These are phyloP conservation scores for Mycena rosella DNA, from an alignment of 768 basidiomycete genomes.

Conservation along the genomic window DNA sequence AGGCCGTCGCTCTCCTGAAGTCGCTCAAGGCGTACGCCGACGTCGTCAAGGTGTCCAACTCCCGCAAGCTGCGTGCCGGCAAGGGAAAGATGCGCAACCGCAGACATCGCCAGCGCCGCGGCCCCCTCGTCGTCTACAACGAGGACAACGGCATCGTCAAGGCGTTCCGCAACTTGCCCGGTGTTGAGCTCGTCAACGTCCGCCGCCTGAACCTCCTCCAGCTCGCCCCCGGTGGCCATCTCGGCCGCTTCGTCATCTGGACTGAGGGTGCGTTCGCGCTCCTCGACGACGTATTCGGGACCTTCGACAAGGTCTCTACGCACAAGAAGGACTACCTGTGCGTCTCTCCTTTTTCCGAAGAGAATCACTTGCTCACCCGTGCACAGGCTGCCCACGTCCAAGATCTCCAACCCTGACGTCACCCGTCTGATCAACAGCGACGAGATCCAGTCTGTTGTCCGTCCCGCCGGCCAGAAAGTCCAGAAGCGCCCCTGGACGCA, in stretches of 20 bases:
- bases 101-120: conserved; percentile 96
- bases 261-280: conserved; percentile 93
- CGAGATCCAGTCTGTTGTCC: conserved; percentile 97
- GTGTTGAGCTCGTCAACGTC: conserved; percentile 83
- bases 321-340: conserved; percentile 93
- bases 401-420: conserved; percentile 97
- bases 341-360: conserved; percentile 41
- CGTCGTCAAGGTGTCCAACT: conserved; percentile 97
- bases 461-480: conserved; percentile 85
- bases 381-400: conserved; percentile 88
- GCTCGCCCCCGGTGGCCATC: conserved; percentile 99
- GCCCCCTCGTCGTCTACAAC: conserved; percentile 94
- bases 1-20: conserved; percentile 95
- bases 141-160: conserved; percentile 98
- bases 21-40: conserved; percentile 90
- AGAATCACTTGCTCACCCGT: background rate
- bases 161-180: conserved; percentile 99
- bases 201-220: conserved; percentile 96
- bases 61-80: conserved; percentile 95
- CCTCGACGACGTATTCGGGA: conserved; percentile 96
- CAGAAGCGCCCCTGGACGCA: conserved; percentile 98
- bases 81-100: conserved; percentile 98
- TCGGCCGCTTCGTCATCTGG: conserved; percentile 99
- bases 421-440: conserved; percentile 98
- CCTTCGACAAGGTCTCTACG: conserved; percentile 87